Percentiles rank a stretch among this genome's conserved stretches.
Evolutionary conservation across 805 yeast genomes (phyloP).

Genomic region (Saccharomycopsis sp.): DNA sequence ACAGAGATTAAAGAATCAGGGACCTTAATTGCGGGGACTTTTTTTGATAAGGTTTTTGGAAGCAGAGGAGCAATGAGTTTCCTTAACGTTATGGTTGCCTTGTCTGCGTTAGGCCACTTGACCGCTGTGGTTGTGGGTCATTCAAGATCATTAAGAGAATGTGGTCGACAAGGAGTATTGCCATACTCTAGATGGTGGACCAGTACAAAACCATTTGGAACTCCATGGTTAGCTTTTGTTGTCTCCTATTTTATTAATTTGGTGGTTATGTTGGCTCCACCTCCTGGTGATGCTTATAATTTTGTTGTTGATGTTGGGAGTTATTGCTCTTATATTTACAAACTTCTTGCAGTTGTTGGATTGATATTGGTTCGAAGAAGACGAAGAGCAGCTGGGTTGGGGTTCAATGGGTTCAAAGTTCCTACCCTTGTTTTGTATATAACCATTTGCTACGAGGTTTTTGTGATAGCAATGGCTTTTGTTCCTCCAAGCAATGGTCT

Average conservation of each 20-base stretch:
- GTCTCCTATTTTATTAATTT: conserved; percentile 42
- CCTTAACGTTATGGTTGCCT: conserved; percentile 40
- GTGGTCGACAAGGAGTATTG: conserved; percentile 44
- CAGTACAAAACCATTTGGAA: conserved; percentile 36
- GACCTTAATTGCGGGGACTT: conserved; percentile 28
- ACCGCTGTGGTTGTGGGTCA: conserved; percentile 43
- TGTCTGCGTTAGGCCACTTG: conserved; percentile 44
- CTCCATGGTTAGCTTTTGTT: conserved; percentile 39
- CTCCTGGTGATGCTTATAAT: conserved; percentile 44
- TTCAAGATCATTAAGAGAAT: conserved; percentile 42
- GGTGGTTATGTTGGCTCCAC: conserved; percentile 38
- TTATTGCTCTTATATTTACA: conserved; percentile 41
- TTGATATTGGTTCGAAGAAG: conserved; percentile 33
- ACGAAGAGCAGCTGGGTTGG: conserved; percentile 31
- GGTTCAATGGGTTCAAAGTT: conserved; percentile 29
- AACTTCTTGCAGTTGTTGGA: conserved; percentile 35
- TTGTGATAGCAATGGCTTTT: conserved; percentile 37
- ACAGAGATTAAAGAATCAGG: conserved; percentile 29
- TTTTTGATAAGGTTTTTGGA: conserved; percentile 30
- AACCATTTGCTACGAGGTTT: conserved; percentile 30
- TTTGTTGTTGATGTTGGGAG: conserved; percentile 40
- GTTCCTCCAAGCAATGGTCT: conserved; percentile 36
- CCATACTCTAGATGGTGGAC: conserved; percentile 41
- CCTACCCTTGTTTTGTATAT: conserved; percentile 32
- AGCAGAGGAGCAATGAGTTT: conserved; percentile 37